phyloP scores from a whole-genome alignment of 2,329 filamentous ascomycete species.

The Trichoderma atrobrunneum region DNA sequence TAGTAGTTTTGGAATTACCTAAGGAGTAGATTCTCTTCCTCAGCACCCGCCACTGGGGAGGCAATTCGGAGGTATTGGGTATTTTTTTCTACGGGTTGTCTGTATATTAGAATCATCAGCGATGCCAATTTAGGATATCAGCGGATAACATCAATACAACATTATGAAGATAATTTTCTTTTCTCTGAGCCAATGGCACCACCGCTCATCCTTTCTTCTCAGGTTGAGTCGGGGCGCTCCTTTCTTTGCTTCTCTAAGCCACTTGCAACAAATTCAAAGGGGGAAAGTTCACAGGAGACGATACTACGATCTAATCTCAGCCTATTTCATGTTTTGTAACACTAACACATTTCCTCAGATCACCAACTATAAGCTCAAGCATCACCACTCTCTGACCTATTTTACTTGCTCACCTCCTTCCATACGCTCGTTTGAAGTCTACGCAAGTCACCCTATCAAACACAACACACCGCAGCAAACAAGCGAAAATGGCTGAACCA shows the following conservation, averaged over 20 bases:
- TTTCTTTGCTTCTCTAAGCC: neutral
- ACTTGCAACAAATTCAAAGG: neutral
- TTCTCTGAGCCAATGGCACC: neutral
- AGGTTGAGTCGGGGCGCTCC: neutral
- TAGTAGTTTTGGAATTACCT: too few species aligned
- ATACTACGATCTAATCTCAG: neutral
- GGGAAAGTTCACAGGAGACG: neutral
- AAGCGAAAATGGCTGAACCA: neutral
- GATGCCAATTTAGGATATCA: neutral
- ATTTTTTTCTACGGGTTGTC: neutral
- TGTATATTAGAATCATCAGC: slow-evolving; percentile 8
- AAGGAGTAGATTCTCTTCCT: neutral
- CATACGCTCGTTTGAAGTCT: neutral
- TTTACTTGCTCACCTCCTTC: neutral
- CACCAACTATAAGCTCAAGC: neutral
- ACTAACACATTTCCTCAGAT: neutral
- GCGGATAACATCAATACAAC: neutral
- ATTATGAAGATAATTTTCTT: neutral
- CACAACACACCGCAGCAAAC: neutral
- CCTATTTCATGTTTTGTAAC: neutral
- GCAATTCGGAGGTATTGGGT: neutral
- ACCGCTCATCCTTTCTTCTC: neutral
- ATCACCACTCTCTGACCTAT: neutral
- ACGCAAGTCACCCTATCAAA: neutral
- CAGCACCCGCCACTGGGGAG: neutral